Evolutionary conservation across 768 basidiomycete genomes (phyloP).

Genomic region (Wakefieldia striispora): DNA sequence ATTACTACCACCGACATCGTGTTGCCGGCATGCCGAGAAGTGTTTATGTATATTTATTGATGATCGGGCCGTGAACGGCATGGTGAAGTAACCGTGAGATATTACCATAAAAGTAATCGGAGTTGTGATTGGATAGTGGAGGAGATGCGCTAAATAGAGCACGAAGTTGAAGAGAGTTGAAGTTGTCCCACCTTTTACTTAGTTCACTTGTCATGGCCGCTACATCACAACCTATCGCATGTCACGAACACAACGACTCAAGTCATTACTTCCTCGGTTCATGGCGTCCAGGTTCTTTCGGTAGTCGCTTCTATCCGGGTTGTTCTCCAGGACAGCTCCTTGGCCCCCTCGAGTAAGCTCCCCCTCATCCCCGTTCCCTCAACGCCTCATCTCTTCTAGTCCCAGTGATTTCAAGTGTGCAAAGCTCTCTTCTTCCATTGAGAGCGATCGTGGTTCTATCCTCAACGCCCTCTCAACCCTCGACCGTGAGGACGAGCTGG

Average conservation of each 20-base stretch:
- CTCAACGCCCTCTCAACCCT: constrained; percentile 65
- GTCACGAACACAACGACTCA: constrained; percentile 39
- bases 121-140: constrained; percentile 15
- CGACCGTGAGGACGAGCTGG: constrained; percentile 72
- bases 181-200: constrained; percentile 6
- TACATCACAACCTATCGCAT: constrained; percentile 45
- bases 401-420: constrained; percentile 46
- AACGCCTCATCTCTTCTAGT: constrained; percentile 23
- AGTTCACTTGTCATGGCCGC: constrained; percentile 30
- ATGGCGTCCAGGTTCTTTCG: constrained; percentile 66
- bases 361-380: background rate
- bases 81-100: constrained; percentile 28
- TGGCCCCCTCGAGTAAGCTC: constrained; percentile 64
- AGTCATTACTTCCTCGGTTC: constrained; percentile 72
- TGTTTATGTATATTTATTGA: constrained; percentile 20
- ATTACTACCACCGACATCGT: too few species aligned
- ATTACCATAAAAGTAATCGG: background rate
- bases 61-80: constrained; percentile 30
- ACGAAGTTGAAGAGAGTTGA: background rate
- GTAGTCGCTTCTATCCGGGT: constrained; percentile 59
- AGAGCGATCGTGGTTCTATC: constrained; percentile 57
- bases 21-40: constrained; percentile 26
- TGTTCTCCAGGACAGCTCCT: constrained; percentile 62
- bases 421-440: constrained; percentile 52
- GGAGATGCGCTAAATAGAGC: constrained; percentile 30